A percentile compares a stretch with the other conserved stretches of the same genome.
Evolutionary conservation across 148 eudicot species (phyloP).

Genomic region (Vaccinium corymbosum): DNA sequence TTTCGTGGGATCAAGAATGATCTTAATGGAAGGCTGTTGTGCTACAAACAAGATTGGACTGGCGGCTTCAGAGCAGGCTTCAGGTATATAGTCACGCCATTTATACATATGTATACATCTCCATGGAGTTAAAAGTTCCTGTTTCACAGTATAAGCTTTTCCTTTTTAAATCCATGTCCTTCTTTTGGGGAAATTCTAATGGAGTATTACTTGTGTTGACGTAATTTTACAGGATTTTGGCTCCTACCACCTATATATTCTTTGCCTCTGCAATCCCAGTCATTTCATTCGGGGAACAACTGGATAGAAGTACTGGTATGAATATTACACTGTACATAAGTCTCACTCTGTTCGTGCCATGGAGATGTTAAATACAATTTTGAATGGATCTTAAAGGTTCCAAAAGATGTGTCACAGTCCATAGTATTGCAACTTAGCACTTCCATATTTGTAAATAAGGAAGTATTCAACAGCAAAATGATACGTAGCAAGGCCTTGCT

Average conservation of each 20-base stretch:
- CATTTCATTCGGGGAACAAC: conserved; percentile 97
- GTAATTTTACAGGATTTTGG: conserved; percentile 60
- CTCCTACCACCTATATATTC: conserved; percentile 95
- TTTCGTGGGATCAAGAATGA: conserved; percentile 94
- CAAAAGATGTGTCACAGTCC: not conserved
- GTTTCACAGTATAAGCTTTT: not conserved
- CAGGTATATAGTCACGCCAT: conserved; percentile 43
- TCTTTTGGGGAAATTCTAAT: conserved; percentile 36
- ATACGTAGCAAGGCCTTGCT: not conserved
- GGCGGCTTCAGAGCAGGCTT: conserved; percentile 92
- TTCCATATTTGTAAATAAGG: not conserved
- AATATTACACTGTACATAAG: not conserved
- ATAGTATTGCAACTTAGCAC: not conserved
- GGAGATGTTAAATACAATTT: not conserved
- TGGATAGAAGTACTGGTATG: conserved; percentile 66
- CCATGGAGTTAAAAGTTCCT: not conserved
- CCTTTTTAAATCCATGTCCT: not conserved
- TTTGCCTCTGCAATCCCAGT: conserved; percentile 99
- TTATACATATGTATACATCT: conserved; percentile 46
- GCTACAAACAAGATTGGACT: conserved; percentile 98
- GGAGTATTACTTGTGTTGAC: conserved; percentile 35
- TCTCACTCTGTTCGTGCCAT: not conserved
- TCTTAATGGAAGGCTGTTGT: conserved; percentile 70
- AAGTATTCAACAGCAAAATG: not conserved
- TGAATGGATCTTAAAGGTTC: not conserved